phyloP scores from a whole-genome alignment of 225 moss, liverwort and hornwort species.

The Anthoceros angustus region DNA sequence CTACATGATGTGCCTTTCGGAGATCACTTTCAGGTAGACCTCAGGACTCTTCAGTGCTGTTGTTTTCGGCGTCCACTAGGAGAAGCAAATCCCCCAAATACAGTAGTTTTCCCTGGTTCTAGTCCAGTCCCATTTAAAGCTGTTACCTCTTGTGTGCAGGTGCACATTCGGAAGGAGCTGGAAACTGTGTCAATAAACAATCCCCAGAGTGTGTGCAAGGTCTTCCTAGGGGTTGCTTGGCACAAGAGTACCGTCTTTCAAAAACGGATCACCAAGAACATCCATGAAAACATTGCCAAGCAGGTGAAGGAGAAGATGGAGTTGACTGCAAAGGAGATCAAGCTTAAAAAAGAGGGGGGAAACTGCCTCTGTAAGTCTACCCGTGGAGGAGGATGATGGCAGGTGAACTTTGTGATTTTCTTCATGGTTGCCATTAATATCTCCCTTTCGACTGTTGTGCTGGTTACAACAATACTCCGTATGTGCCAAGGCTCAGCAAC shows the following conservation, averaged over 20 bases:
- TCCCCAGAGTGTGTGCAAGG: slow-evolving; percentile 31
- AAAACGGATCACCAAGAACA: slow-evolving; percentile 64
- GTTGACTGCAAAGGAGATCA: slow-evolving; percentile 11
- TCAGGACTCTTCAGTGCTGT: neutral
- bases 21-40: slow-evolving; percentile 51
- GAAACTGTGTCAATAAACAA: slow-evolving; percentile 35
- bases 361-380: neutral
- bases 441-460: too few species aligned
- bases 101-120: neutral
- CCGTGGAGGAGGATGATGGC: neutral
- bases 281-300: slow-evolving; percentile 16
- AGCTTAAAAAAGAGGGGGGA: neutral
- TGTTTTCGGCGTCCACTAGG: neutral
- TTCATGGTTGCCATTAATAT: too few species aligned
- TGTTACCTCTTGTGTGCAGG: slow-evolving; percentile 15
- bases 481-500: too few species aligned
- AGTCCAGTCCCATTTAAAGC: neutral
- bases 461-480: too few species aligned
- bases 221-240: slow-evolving; percentile 69
- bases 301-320: slow-evolving; percentile 23
- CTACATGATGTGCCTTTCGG: slow-evolving; percentile 56
- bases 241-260: slow-evolving; percentile 64
- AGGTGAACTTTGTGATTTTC: neutral
- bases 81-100: too few species aligned
- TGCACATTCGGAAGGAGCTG: slow-evolving; percentile 53